Conservation (phyloP, 2,329 filamentous ascomycete genomes). For the Pseudocercospora musae region DNA sequence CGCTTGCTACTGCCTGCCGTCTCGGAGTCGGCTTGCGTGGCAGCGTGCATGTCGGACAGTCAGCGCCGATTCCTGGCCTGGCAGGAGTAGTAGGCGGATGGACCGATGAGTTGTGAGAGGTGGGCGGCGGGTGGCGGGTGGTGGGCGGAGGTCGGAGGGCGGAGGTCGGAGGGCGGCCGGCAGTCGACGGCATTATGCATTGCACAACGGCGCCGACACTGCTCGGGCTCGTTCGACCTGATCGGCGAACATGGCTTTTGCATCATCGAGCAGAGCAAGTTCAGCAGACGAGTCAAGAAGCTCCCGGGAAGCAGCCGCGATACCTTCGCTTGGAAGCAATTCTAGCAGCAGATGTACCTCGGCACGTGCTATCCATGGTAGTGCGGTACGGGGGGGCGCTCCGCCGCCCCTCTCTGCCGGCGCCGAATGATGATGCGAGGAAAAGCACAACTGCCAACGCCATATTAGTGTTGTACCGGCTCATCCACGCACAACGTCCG, state of each 20-base stretch:
- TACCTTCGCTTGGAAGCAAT: neutral
- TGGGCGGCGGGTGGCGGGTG: neutral
- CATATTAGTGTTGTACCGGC: no score
- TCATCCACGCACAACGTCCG: no score
- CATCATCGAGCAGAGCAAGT: neutral
- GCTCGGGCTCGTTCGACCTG: neutral
- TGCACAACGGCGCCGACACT: neutral
- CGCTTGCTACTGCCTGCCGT: slow-evolving; percentile 10
- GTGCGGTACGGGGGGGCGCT: no score
- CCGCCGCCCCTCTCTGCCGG: no score
- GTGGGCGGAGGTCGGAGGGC: no score
- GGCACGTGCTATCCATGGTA: no score
- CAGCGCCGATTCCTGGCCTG: neutral
- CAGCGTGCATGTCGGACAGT: neutral
- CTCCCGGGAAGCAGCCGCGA: neutral
- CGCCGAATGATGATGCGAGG: no score
- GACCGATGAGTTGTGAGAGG: slow-evolving; percentile 3
- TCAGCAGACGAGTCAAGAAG: slow-evolving; percentile 3
- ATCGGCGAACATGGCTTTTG: neutral
- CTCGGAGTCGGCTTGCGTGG: slow-evolving; percentile 9
- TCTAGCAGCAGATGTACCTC: no score
- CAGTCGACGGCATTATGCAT: slow-evolving; percentile 4
- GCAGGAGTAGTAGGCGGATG: neutral
- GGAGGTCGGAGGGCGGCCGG: neutral
- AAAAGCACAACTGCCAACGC: no score